Percentiles rank a stretch among this genome's conserved stretches.
phyloP scores from a whole-genome alignment of 352 stramenopile species.

The Phytopythium aichiense region DNA sequence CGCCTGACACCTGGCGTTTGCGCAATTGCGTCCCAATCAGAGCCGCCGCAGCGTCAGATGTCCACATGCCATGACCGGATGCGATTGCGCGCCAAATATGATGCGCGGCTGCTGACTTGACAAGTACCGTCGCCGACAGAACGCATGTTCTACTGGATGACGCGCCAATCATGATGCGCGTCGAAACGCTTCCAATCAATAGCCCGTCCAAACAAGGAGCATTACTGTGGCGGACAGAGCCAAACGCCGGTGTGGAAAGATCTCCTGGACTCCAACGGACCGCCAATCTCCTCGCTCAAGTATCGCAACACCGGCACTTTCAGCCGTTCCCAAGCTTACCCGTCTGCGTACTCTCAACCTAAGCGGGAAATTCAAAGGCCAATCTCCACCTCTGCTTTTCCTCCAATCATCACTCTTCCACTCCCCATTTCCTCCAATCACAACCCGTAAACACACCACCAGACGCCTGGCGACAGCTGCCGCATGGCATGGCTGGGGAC shows the following conservation, averaged over 20 bases:
- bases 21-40: neutral
- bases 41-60: neutral
- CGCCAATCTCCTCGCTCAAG: neutral
- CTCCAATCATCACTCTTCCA: neutral
- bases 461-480: neutral
- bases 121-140: too few species aligned
- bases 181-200: neutral
- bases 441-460: neutral
- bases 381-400: neutral
- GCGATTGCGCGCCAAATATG: neutral
- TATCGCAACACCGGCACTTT: neutral
- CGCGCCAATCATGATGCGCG: neutral
- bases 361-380: neutral
- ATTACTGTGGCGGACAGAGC: neutral
- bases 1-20: neutral
- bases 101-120: neutral
- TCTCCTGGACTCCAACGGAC: neutral
- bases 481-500: neutral
- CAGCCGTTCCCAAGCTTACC: too few species aligned
- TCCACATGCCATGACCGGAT: neutral
- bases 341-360: neutral
- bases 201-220: neutral
- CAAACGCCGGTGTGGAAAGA: neutral
- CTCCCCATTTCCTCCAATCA: neutral
- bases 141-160: neutral